A percentile compares a stretch with the other conserved stretches of the same genome.
These are phyloP conservation scores for Pugionium dolabratum DNA, from an alignment of 345 rosid species.

Conservation along the genomic window DNA sequence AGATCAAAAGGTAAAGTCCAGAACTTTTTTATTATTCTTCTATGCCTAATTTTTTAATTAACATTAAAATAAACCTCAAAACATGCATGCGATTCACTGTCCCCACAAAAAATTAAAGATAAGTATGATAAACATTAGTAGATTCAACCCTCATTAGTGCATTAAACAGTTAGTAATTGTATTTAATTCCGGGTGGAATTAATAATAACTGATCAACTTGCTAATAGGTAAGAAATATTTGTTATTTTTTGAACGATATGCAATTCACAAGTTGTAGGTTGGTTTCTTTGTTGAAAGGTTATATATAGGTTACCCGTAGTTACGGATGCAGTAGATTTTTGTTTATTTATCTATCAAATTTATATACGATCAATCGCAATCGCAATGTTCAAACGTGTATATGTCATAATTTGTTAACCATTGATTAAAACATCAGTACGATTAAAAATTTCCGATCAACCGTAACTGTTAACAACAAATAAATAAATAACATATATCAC, in stretches of 20 bases:
- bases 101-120: constrained; percentile 26
- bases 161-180: constrained; percentile 13
- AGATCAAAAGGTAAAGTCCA: constrained; percentile 21
- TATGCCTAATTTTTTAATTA: background rate
- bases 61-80: constrained; percentile 3
- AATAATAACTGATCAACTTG: constrained; percentile 37
- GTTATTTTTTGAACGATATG: background rate
- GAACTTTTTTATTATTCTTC: background rate
- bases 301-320: no score
- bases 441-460: no score
- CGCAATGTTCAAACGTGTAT: no score
- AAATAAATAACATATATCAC: no score
- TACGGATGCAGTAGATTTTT: no score
- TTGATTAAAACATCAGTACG: no score
- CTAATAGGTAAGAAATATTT: constrained; percentile 12
- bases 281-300: no score
- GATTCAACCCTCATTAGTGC: constrained; percentile 23
- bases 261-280: no score
- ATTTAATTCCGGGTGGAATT: constrained; percentile 19
- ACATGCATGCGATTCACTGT: constrained; percentile 29
- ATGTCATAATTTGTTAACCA: no score
- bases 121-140: constrained; percentile 25
- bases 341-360: no score
- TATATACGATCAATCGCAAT: no score
- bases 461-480: no score